Evolutionary conservation across 495 filamentous ascomycete species (phyloP).

Genomic region (Penicillium malachiteum): DNA sequence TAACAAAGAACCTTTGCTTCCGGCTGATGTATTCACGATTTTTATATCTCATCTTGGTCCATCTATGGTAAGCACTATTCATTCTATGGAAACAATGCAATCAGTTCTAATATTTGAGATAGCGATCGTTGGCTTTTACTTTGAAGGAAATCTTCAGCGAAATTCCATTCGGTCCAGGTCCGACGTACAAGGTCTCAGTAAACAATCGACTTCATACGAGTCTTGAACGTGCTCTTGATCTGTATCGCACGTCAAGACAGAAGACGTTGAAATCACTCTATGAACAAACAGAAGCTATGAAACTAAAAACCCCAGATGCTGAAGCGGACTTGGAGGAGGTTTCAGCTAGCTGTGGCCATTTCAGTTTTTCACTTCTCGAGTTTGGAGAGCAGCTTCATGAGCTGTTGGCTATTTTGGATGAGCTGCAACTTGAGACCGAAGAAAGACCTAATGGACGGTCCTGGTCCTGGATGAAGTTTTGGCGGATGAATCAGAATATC

Average conservation of each 20-base stretch:
- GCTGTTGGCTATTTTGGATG: conserved; percentile 80
- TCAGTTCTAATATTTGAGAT: neutral
- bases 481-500: conserved; percentile 45
- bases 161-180: conserved; percentile 69
- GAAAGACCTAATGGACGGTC: conserved; percentile 56
- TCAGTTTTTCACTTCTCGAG: conserved; percentile 82
- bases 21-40: conserved; percentile 78
- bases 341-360: conserved; percentile 91
- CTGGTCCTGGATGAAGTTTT: conserved; percentile 88
- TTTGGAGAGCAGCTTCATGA: conserved; percentile 86
- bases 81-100: neutral
- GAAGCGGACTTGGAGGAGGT: conserved; percentile 96
- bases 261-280: conserved; percentile 78
- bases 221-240: conserved; percentile 70
- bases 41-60: conserved; percentile 89
- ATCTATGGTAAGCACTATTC: conserved; percentile 63
- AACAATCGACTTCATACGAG: conserved; percentile 77
- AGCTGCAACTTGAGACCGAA: conserved; percentile 68
- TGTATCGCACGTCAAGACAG: conserved; percentile 72
- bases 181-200: conserved; percentile 65
- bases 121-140: conserved; percentile 88
- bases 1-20: conserved; percentile 38
- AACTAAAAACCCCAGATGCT: conserved; percentile 62
- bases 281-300: conserved; percentile 66
- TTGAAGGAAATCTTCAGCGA: conserved; percentile 85